phyloP scores from a whole-genome alignment of 495 filamentous ascomycete genomes.

The Aspergillus carlsbadensis region DNA sequence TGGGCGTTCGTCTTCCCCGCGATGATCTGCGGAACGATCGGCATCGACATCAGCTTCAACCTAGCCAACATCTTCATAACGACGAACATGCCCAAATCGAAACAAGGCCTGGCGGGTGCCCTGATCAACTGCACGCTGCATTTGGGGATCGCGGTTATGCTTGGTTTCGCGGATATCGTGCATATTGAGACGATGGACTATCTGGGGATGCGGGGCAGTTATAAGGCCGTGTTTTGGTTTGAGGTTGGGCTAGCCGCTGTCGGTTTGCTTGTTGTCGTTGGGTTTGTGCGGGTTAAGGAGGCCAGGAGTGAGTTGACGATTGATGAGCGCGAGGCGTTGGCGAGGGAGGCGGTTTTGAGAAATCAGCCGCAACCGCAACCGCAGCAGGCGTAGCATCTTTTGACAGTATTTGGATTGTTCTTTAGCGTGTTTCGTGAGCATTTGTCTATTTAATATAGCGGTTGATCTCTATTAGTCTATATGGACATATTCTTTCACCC shows the following conservation, averaged over 20 bases:
- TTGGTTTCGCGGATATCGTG: conserved; percentile 74
- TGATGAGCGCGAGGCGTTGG: conserved; percentile 49
- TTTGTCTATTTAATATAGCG: too few relatives aligned
- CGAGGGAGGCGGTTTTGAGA: not conserved
- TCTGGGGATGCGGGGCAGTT: conserved; percentile 47
- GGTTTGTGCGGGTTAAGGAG: conserved; percentile 63
- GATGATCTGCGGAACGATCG: conserved; percentile 79
- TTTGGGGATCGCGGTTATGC: conserved; percentile 79
- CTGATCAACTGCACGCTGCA: conserved; percentile 65
- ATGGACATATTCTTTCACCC: too few relatives aligned
- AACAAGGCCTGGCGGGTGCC: conserved; percentile 77
- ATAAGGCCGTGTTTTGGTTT: conserved; percentile 50
- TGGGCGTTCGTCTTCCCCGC: conserved; percentile 78
- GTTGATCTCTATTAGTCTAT: too few relatives aligned
- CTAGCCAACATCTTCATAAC: conserved; percentile 85
- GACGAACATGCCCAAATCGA: conserved; percentile 63
- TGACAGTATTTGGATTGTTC: too few relatives aligned
- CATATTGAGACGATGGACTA: conserved; percentile 49
- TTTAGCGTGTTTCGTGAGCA: too few relatives aligned
- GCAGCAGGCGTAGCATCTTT: too few relatives aligned
- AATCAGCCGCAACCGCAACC: not conserved
- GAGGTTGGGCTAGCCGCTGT: conserved; percentile 55
- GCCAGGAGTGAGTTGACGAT: conserved; percentile 68
- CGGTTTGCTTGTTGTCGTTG: conserved; percentile 55
- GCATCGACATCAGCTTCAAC: conserved; percentile 82